Percentiles rank a stretch among this genome's conserved stretches.
Evolutionary conservation across 2,329 filamentous ascomycete genomes (phyloP).

Genomic region (Diaporthe nobilis): DNA sequence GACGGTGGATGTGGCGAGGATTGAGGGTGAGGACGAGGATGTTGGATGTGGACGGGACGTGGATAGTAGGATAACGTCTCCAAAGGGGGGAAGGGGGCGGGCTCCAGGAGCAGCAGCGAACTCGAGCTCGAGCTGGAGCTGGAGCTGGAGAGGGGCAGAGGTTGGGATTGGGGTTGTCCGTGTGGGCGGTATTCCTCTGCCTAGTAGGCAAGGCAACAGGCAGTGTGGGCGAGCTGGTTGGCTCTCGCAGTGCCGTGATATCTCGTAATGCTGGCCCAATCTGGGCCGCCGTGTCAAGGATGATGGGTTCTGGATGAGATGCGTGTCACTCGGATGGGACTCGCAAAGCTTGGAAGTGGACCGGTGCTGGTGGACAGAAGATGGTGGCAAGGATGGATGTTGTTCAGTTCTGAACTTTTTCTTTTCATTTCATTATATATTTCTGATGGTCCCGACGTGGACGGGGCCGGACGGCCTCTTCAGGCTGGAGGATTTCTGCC

Average conservation of each 20-base stretch:
- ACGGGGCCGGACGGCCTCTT: not conserved
- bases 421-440: not conserved
- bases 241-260: conserved; percentile 16
- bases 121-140: not conserved
- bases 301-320: conserved; percentile 23
- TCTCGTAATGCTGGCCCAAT: conserved; percentile 24
- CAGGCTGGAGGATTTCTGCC: conserved; percentile 8
- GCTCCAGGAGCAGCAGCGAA: not conserved
- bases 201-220: not conserved
- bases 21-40: not conserved
- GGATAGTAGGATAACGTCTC: conserved; percentile 10
- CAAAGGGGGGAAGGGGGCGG: not conserved
- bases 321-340: conserved; percentile 11
- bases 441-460: not conserved
- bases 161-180: conserved; percentile 24
- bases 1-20: conserved; percentile 17
- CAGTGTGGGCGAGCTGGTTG: conserved; percentile 11
- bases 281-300: conserved; percentile 19
- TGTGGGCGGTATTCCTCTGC: conserved; percentile 1
- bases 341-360: not conserved
- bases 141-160: conserved; percentile 6
- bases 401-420: not conserved
- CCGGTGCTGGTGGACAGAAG: not conserved
- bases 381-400: conserved; percentile 9
- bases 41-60: conserved; percentile 1